Evolutionary conservation across 2,329 filamentous ascomycete genomes (phyloP).

Genomic region (Penicillium hordei): DNA sequence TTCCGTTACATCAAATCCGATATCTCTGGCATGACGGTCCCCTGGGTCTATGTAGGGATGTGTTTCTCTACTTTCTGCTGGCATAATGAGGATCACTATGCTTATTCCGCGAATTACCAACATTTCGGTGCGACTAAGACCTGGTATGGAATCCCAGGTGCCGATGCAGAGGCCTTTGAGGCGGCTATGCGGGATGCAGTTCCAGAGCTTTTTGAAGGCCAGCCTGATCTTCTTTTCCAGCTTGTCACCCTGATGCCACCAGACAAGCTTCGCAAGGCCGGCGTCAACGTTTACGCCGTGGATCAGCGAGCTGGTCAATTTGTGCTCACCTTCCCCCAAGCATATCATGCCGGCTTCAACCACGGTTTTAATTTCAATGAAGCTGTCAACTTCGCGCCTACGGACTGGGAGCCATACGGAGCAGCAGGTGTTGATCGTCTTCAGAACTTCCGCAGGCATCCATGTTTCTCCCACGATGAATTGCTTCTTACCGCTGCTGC

Average conservation of each 20-base stretch:
- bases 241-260: constrained; percentile 94
- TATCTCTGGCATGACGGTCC: constrained; percentile 98
- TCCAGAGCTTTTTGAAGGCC: constrained; percentile 93
- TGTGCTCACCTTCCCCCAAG: constrained; percentile 93
- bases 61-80: constrained; percentile 99
- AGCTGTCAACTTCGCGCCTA: constrained; percentile 94
- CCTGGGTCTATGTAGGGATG: constrained; percentile 99
- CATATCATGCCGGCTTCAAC: constrained; percentile 97
- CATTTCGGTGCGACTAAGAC: constrained; percentile 98
- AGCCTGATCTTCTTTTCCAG: constrained; percentile 94
- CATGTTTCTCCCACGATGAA: constrained; percentile 97
- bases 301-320: constrained; percentile 95
- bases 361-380: constrained; percentile 99
- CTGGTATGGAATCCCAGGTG: constrained; percentile 96
- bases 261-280: constrained; percentile 87
- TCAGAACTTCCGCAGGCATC: constrained; percentile 83
- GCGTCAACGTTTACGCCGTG: constrained; percentile 89
- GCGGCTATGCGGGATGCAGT: constrained; percentile 92
- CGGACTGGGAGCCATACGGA: constrained; percentile 92
- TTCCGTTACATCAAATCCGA: constrained; percentile 98
- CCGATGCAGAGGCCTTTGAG: constrained; percentile 93
- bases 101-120: constrained; percentile 97
- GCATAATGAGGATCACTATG: constrained; percentile 98
- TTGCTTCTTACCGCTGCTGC: constrained; percentile 86
- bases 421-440: constrained; percentile 81